Base-by-base conservation (phyloP, 1,284 basidiomycete genomes). In the Fistulina hepatica region DNA sequence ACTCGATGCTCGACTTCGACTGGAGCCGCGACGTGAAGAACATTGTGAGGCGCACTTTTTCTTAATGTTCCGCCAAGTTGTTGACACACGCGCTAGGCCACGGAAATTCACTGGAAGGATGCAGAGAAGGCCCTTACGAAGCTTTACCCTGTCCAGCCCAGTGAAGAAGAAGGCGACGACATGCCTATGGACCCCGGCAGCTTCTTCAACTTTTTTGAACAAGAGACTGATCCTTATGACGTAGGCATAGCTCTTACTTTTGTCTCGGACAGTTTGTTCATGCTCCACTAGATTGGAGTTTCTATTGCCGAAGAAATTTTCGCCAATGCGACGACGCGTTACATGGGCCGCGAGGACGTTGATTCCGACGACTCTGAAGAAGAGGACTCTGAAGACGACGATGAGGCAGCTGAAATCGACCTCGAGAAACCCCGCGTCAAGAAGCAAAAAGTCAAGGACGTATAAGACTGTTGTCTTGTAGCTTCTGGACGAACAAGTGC, bases 151-250 rank as follows among this genome's bases (percentile, higher is more conserved):
- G 76, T 76, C 27, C 68, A 74, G 36, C 49, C 53, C 21, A 71
- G 69, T 39, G 76, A 76, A 25, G 74, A 59, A 17, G 63, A 66
- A 6, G 73, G 76, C 11, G 67, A 73, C 16, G 73, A 77, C 33
- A 49, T 69, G 35, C 60, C 67, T 35, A 63, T 65, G 21, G 86
- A 89, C 40, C 61, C 71, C 33, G 88, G 89, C 40, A 85, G 78
- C 52, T 89, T 92, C 65, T 92, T 92, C 71, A 85, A 88, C 61
- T 81, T 79, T 51, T 90, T 92, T 48, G 85, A 84, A 56, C 56
- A 69, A 39, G 64, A 65, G 12, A 54, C 64, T 21, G 83, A 86
- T 51, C 67, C 71, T 8, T 70, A 64, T 44, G 80, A 84, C 47
- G 82, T 84, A 49, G 59, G 78, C 67, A 36, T 33, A n/a, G 13